Evolutionary conservation across 1,284 basidiomycete genomes (phyloP), one percentile per base, ranked within the genome.

Genomic region (Trichosporon asahii): DNA sequence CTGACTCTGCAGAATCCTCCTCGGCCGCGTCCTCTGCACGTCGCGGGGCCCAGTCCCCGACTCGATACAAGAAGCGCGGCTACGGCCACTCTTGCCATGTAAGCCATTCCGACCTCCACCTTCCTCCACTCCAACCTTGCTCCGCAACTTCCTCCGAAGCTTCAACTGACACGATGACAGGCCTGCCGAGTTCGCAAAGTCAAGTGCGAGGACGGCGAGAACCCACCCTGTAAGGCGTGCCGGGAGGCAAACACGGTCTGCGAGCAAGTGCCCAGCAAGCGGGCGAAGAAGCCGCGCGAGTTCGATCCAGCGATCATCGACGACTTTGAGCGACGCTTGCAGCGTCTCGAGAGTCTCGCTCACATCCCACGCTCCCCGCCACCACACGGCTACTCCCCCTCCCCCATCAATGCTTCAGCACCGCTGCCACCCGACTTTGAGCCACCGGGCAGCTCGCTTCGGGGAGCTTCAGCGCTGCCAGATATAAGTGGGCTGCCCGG

Each of bases 151-250:
- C 35, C 7, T 37, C 35, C 8, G 11, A 3, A 37, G 11, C 35
- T 37, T 12, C 35, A 25, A 23, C 40, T 31, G n/a, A 25, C 40
- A n/a, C 6, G n/a, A n/a, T 31, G 15, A 5, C 49, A 75, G 74
- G 71, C 74, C 33, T 75, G 74, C 46, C 70, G 71, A 37, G 72
- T 71, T 4, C 69, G 74, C 27, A 75, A 75, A 67, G 73, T 75
- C 60, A 70, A 72, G 14, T 75, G 74, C 60, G 74, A 71, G 60
- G 74, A 72, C 23, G 71, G 71, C 4, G 72, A 71, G 25, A 69
- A 64, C 4, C 74, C 74, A 27, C 74, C 74, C 15, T 75, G 74
- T 44, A 72, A 74, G 40, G 74, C 71, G 6, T 75, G 74, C 55
- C 65, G 70, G 27, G 69, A 68, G 6, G 69, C 74, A 49, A 64